Conservation (phyloP, 345 rosid genomes). For the Arabidopsis arenosa region DNA sequence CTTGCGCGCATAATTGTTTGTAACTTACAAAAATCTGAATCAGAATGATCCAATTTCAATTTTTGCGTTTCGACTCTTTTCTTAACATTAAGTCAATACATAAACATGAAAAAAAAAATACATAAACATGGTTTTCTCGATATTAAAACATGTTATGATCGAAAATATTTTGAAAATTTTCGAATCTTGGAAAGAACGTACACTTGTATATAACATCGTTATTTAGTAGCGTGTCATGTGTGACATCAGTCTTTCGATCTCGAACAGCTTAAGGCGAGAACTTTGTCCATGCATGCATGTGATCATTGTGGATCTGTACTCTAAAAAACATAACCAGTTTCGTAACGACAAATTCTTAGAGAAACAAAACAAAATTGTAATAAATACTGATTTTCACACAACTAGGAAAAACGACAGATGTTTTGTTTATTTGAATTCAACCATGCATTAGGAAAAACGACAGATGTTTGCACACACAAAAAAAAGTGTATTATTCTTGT, state of each 20-base stretch:
- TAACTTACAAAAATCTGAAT: no score
- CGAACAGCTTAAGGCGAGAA: background rate
- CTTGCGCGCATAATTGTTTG: no score
- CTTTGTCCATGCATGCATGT: conserved; percentile 36
- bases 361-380: background rate
- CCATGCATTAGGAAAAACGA: background rate
- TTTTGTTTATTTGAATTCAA: no score
- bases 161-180: no score
- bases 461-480: background rate
- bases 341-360: conserved; percentile 6
- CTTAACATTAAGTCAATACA: no score
- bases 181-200: background rate
- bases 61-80: no score
- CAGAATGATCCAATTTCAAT: no score
- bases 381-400: background rate
- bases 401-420: background rate
- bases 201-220: background rate
- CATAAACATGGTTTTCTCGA: no score
- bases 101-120: no score
- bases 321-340: background rate
- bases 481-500: no score
- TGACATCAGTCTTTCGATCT: background rate
- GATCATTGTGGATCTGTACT: conserved; percentile 32
- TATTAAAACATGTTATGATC: no score
- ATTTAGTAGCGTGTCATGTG: background rate